Conservation (phyloP, 1,284 basidiomycete genomes). For the Marasmius sp. region DNA sequence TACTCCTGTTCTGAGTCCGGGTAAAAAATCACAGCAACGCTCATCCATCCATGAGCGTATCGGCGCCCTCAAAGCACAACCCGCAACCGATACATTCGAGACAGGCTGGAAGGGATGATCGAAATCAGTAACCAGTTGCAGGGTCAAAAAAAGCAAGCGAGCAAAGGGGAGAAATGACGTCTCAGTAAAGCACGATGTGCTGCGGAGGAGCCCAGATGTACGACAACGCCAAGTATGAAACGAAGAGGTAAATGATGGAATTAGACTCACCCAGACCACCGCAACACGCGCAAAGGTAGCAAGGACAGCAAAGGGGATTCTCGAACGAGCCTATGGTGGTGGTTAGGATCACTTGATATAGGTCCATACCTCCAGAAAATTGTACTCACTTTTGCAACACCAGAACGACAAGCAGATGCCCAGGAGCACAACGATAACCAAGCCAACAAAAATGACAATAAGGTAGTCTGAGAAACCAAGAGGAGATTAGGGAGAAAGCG, state of each 20-base stretch:
- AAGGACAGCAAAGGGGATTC: conserved; percentile 62
- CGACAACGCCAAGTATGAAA: neutral
- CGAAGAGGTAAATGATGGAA: neutral
- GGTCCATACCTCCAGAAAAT: neutral
- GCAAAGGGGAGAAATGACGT: neutral
- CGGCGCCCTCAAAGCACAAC: conserved; percentile 48
- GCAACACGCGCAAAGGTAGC: conserved; percentile 65
- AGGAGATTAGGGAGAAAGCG: neutral
- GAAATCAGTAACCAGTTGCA: neutral
- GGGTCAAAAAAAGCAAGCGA: neutral
- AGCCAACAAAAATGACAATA: conserved; percentile 56
- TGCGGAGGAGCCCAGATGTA: conserved; percentile 1
- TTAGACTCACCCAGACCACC: conserved; percentile 59
- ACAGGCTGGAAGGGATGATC: conserved; percentile 34
- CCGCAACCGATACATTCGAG: conserved; percentile 57
- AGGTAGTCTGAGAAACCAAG: conserved; percentile 41
- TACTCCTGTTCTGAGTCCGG: too few relatives aligned
- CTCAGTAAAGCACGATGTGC: conserved; percentile 8
- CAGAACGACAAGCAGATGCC: conserved; percentile 56
- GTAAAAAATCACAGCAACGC: too few relatives aligned
- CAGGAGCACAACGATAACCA: conserved; percentile 48
- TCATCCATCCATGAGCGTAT: conserved; percentile 22
- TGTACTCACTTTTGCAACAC: conserved; percentile 51
- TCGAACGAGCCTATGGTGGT: conserved; percentile 45
- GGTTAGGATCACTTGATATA: conserved; percentile 1